Evolutionary conservation across 139 green algal genomes (phyloP).

Genomic region (Ostreobium quekettii): DNA sequence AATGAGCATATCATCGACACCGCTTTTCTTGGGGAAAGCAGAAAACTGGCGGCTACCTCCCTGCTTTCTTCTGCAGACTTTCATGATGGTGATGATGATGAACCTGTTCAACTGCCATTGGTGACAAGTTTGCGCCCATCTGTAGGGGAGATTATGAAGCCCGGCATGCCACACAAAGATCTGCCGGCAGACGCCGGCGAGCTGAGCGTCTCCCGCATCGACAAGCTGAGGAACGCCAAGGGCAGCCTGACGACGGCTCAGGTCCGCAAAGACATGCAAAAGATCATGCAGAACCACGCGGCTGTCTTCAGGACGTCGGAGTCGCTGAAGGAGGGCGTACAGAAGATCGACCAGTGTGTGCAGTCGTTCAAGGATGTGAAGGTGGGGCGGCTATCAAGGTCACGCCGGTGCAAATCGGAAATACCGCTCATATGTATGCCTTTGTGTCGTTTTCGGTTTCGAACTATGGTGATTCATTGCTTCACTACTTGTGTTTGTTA

Average conservation of each 20-base stretch:
- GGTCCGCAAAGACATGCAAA: slow-evolving; percentile 79
- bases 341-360: slow-evolving; percentile 78
- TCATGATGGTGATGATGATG: too few relatives aligned
- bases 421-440: too few relatives aligned
- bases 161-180: slow-evolving; percentile 61
- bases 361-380: slow-evolving; percentile 65
- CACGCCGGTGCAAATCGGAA: too few relatives aligned
- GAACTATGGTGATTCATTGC: too few relatives aligned
- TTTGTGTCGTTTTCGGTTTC: too few relatives aligned
- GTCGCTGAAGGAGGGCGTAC: slow-evolving; percentile 73
- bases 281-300: slow-evolving; percentile 88
- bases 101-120: too few relatives aligned
- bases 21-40: too few relatives aligned
- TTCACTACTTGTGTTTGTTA: too few relatives aligned
- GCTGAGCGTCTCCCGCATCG: slow-evolving; percentile 67
- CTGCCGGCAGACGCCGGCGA: slow-evolving; percentile 67
- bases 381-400: slow-evolving; percentile 25
- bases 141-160: slow-evolving; percentile 75
- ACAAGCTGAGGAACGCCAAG: slow-evolving; percentile 76
- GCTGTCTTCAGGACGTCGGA: slow-evolving; percentile 92
- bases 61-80: too few relatives aligned
- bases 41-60: too few relatives aligned
- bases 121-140: too few relatives aligned
- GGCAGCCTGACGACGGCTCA: slow-evolving; percentile 63
- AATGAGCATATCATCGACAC: too few relatives aligned